Evolutionary conservation across 1,284 basidiomycete species (phyloP).

Genomic region (Moesziomyces antarcticus): DNA sequence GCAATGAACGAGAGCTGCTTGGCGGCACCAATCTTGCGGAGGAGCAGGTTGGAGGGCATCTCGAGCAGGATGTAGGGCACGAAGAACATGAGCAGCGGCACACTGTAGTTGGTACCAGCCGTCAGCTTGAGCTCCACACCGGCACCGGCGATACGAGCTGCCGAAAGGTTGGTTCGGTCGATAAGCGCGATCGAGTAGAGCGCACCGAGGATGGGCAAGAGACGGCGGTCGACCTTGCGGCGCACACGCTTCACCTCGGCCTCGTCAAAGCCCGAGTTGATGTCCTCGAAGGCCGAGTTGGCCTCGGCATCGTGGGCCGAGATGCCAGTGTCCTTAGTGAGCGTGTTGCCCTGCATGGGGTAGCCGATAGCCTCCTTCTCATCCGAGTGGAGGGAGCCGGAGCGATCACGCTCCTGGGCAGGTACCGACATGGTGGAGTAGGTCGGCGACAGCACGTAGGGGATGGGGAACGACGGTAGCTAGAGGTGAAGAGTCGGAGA

Average conservation of each 20-base stretch:
- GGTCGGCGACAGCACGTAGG: neutral
- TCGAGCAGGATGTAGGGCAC: slow-evolving; percentile 64
- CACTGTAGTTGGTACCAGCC: slow-evolving; percentile 58
- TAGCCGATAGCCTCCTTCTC: slow-evolving; percentile 44
- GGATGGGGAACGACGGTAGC: neutral
- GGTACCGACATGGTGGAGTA: slow-evolving; percentile 17
- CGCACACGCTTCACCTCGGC: slow-evolving; percentile 54
- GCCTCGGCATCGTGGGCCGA: slow-evolving; percentile 31
- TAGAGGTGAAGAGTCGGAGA: neutral
- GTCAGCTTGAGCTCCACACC: slow-evolving; percentile 48
- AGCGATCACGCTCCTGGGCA: slow-evolving; percentile 28
- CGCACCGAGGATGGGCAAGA: slow-evolving; percentile 68
- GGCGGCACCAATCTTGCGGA: slow-evolving; percentile 68
- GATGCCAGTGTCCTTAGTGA: slow-evolving; percentile 33
- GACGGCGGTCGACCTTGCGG: slow-evolving; percentile 65
- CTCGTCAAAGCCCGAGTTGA: slow-evolving; percentile 50
- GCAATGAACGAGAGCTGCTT: slow-evolving; percentile 66
- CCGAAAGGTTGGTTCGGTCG: slow-evolving; percentile 59
- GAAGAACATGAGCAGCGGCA: slow-evolving; percentile 69
- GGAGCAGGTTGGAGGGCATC: slow-evolving; percentile 55
- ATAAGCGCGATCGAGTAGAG: slow-evolving; percentile 68
- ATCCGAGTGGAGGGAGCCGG: slow-evolving; percentile 44
- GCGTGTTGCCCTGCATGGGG: slow-evolving; percentile 20
- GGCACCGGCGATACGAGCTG: slow-evolving; percentile 58
- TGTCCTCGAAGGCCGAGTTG: slow-evolving; percentile 39